These are phyloP conservation scores for Penicillium canariense DNA, from an alignment of 495 filamentous ascomycete genomes.

Conservation along the genomic window DNA sequence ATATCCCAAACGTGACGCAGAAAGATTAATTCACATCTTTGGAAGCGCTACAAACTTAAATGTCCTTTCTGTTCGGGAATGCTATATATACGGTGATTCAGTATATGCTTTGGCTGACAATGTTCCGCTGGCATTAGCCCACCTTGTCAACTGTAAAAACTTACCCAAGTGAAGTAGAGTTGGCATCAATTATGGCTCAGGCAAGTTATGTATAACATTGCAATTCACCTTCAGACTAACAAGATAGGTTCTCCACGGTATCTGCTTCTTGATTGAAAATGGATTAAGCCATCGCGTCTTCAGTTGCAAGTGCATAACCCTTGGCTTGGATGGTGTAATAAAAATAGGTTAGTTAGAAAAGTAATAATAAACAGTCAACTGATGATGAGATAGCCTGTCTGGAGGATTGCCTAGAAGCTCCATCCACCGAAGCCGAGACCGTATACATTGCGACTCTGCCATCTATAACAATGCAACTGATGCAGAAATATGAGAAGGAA, in stretches of 20 bases:
- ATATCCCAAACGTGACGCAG: background rate
- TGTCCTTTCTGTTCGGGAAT: too few species aligned
- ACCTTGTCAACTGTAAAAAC: too few species aligned
- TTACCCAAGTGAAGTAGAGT: too few species aligned
- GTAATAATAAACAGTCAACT: too few species aligned
- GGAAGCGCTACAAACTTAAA: too few species aligned
- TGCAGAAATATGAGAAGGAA: slow-evolving; percentile 39
- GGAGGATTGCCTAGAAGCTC: slow-evolving; percentile 2
- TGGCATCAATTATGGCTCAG: too few species aligned
- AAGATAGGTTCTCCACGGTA: slow-evolving; percentile 10
- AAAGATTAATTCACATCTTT: background rate
- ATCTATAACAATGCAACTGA: slow-evolving; percentile 33
- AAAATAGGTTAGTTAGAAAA: slow-evolving; percentile 18
- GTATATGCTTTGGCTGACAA: too few species aligned
- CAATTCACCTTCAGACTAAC: too few species aligned
- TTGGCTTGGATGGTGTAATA: slow-evolving; percentile 11
- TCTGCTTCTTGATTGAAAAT: slow-evolving; percentile 1
- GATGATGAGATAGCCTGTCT: slow-evolving; percentile 13
- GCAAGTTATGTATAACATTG: too few species aligned
- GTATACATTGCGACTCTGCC: slow-evolving; percentile 20
- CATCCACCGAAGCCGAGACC: slow-evolving; percentile 4
- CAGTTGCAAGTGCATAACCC: slow-evolving; percentile 3
- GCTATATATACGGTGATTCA: too few species aligned
- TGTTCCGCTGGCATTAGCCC: too few species aligned
- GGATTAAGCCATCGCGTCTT: slow-evolving; percentile 6